phyloP scores from a whole-genome alignment of 768 basidiomycete genomes.

The Mycena albidolilacea region DNA sequence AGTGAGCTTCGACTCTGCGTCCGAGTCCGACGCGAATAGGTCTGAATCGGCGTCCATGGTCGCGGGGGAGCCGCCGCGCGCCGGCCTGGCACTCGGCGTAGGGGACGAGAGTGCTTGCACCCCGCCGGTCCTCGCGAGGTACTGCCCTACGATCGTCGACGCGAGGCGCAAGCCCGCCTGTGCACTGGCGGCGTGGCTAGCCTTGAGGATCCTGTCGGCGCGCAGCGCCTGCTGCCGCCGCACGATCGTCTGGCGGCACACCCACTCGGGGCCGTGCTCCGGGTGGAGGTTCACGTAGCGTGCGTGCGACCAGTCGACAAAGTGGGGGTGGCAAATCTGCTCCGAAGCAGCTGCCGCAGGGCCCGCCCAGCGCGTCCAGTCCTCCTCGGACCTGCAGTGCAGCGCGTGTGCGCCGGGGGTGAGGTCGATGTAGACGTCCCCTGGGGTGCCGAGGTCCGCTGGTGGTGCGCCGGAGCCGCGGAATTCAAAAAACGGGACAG shows the following conservation, averaged over 20 bases:
- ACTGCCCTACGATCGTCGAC: not conserved
- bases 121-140: conserved; percentile 6
- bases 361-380: conserved; percentile 19
- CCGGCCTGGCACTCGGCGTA: not conserved
- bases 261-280: conserved; percentile 23
- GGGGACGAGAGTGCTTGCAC: not conserved
- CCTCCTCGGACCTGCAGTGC: conserved; percentile 19
- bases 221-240: conserved; percentile 6
- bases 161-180: conserved; percentile 8
- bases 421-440: conserved; percentile 31
- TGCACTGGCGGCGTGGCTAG: not conserved
- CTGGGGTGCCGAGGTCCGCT: conserved; percentile 20
- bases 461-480: conserved; percentile 4
- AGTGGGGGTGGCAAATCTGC: not conserved
- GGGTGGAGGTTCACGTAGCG: conserved; percentile 18
- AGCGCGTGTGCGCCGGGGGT: conserved; percentile 7
- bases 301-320: not conserved
- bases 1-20: not conserved
- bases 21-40: not conserved
- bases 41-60: not conserved
- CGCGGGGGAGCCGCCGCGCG: not conserved
- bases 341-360: not conserved
- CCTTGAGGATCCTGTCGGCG: not conserved
- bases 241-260: not conserved
- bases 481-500: conserved; percentile 25